A percentile compares a stretch with the other conserved stretches of the same genome.
phyloP scores from a whole-genome alignment of 2,329 filamentous ascomycete genomes.

The Hymenoscyphus infarciens region DNA sequence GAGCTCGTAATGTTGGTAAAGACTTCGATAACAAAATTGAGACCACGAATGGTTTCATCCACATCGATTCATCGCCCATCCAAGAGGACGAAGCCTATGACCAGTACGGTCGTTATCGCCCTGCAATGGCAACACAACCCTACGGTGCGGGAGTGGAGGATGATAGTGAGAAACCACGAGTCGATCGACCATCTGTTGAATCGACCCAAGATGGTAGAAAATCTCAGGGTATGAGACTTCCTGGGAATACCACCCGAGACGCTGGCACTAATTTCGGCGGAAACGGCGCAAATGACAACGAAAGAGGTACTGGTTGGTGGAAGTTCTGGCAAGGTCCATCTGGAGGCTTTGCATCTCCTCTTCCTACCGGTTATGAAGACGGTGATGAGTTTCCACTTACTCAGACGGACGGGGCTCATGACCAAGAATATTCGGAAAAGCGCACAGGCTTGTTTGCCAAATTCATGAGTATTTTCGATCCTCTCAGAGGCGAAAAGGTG shows the following conservation, averaged over 20 bases:
- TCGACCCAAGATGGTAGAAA: conserved; percentile 14
- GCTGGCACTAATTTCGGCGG: conserved; percentile 20
- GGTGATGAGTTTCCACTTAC: conserved; percentile 41
- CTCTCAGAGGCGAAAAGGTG: conserved; percentile 35
- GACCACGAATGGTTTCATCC: conserved; percentile 44
- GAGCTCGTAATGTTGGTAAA: conserved; percentile 45
- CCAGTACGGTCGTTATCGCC: conserved; percentile 31
- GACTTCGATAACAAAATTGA: conserved; percentile 52
- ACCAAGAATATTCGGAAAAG: conserved; percentile 7
- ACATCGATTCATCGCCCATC: conserved; percentile 24
- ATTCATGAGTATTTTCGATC: conserved; percentile 49
- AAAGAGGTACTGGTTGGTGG: conserved; percentile 45
- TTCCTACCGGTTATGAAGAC: conserved; percentile 53
- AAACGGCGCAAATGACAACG: conserved; percentile 21
- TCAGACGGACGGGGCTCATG: conserved; percentile 29
- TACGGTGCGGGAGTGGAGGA: conserved; percentile 24
- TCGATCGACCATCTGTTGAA: conserved; percentile 13
- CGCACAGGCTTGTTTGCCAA: conserved; percentile 47
- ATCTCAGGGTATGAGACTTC: conserved; percentile 18
- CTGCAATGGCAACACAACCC: conserved; percentile 13
- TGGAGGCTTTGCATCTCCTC: conserved; percentile 57
- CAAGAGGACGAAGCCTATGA: conserved; percentile 30
- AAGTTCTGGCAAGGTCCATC: conserved; percentile 63
- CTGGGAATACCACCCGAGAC: conserved; percentile 28
- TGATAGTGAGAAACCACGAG: conserved; percentile 20